Base-by-base conservation (phyloP, 2,329 filamentous ascomycete species). In the Coniochaeta sp. region DNA sequence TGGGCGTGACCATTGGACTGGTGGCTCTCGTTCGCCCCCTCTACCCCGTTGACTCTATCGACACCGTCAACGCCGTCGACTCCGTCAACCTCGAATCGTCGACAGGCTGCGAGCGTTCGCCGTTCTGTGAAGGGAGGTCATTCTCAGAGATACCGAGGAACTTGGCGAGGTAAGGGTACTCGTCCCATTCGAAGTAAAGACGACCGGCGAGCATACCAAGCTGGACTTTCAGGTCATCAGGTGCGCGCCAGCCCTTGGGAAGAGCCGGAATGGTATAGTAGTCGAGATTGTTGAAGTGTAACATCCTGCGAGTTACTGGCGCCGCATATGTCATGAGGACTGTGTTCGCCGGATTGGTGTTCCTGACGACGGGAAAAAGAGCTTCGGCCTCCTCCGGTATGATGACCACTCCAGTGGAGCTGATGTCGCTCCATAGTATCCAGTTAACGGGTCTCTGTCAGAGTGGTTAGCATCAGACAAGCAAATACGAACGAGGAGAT, bases 361-460 rank as follows among this genome's bases (percentile, higher is more conserved):
- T 14, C 24, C 63, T 63, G 6, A 85, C 55, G 0, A 71, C 54
- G 0, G 71, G 70, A 3, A 87, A 70, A 0, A 86, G 56, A 0
- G 59, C 45, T 51, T 87, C 80, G 0, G 76, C 81, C 60, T 88
- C 85, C 56, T 87, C 83, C 0, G 82, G 79, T 26, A 79, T 81
- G 1, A 87, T 59, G 2, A 87, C 61, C 0, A 88, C 55, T 0
- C 75, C 83, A 0, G 69, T 74, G 7, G 77, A 59, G 0, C 67
- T 66, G 0, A 57, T n/a, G 0, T 57, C 57, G 53, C 74, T 79
- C 75, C 77, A 85, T 0, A 87, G 62, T 2, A 88, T 60, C 82
- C 82, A 88, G 24, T 82, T 77, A 0, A 85, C 78, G 0, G 77
- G 70, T 1, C 73, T 68, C 55, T 75, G 55, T n/a, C 35, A 58